phyloP scores from a whole-genome alignment of 2,329 filamentous ascomycete genomes.

The Calonectria pteridis region DNA sequence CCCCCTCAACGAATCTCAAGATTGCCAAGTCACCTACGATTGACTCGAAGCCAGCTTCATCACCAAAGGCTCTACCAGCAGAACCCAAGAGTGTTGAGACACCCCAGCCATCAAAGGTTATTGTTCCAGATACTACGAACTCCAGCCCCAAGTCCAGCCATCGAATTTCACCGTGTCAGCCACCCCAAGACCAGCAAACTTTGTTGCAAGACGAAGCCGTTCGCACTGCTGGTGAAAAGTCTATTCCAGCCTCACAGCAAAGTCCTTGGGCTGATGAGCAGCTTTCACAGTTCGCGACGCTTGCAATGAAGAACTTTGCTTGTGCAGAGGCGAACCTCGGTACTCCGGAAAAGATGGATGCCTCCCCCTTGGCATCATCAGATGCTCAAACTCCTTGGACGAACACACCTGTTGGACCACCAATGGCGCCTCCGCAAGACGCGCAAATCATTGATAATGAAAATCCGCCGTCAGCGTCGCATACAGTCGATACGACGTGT shows the following conservation, averaged over 20 bases:
- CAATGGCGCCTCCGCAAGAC: not conserved
- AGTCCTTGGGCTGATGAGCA: constrained; percentile 40
- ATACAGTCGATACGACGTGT: not conserved
- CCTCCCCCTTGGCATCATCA: constrained; percentile 1
- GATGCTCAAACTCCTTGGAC: constrained; percentile 41
- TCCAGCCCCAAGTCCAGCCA: not conserved
- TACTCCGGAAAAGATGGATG: constrained; percentile 7
- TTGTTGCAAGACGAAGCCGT: not conserved
- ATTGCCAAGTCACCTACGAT: not conserved
- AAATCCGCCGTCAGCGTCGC: not conserved
- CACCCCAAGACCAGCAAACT: not conserved
- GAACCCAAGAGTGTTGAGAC: not conserved
- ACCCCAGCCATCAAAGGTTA: not conserved
- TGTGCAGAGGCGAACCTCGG: not conserved
- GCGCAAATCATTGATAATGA: not conserved
- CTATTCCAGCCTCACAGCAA: constrained; percentile 39
- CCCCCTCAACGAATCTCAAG: not conserved
- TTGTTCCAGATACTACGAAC: not conserved
- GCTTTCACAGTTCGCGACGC: constrained; percentile 37
- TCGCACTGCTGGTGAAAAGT: not conserved
- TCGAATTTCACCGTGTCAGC: not conserved
- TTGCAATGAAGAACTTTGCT: constrained; percentile 12
- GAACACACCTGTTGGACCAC: not conserved
- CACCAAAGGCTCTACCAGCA: not conserved
- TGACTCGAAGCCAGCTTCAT: not conserved